Conservation (phyloP, 495 filamentous ascomycete species). For the Astrothelium macrocarpum region DNA sequence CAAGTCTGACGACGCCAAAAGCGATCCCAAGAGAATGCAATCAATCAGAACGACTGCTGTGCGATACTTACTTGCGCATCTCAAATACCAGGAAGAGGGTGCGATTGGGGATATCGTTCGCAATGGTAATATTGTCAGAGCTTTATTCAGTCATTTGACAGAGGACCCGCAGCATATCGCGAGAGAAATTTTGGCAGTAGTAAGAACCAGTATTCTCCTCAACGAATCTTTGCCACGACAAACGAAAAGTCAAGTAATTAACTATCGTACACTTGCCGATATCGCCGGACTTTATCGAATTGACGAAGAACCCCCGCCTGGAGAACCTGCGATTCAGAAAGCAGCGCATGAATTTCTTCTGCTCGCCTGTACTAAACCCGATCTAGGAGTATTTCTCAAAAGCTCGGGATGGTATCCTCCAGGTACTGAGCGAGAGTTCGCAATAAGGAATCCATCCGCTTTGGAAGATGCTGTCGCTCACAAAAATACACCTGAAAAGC, state of each 20-base stretch:
- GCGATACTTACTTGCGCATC: constrained; percentile 60
- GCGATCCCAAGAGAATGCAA: constrained; percentile 48
- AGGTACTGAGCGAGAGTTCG: constrained; percentile 38
- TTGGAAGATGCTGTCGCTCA: constrained; percentile 26
- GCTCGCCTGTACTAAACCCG: constrained; percentile 59
- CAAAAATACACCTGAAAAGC: not conserved
- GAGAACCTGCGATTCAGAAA: constrained; percentile 41
- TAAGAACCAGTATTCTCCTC: constrained; percentile 57
- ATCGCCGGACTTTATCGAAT: constrained; percentile 59
- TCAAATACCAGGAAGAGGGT: constrained; percentile 59
- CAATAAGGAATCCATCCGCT: too few species aligned
- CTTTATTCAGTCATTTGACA: constrained; percentile 57
- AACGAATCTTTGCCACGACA: constrained; percentile 59
- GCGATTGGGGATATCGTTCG: constrained; percentile 67
- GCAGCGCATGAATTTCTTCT: constrained; percentile 62
- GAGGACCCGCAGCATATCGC: constrained; percentile 65
- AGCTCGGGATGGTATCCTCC: constrained; percentile 65
- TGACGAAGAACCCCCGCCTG: constrained; percentile 31
- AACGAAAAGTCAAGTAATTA: constrained; percentile 64
- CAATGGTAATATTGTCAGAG: constrained; percentile 58
- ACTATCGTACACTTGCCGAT: constrained; percentile 55
- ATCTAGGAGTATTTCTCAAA: constrained; percentile 57
- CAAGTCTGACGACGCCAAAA: constrained; percentile 33
- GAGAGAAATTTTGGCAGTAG: constrained; percentile 52
- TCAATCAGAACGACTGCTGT: constrained; percentile 69